Conservation (phyloP, 306 rosid genomes). For the Quercus engelmannii region DNA sequence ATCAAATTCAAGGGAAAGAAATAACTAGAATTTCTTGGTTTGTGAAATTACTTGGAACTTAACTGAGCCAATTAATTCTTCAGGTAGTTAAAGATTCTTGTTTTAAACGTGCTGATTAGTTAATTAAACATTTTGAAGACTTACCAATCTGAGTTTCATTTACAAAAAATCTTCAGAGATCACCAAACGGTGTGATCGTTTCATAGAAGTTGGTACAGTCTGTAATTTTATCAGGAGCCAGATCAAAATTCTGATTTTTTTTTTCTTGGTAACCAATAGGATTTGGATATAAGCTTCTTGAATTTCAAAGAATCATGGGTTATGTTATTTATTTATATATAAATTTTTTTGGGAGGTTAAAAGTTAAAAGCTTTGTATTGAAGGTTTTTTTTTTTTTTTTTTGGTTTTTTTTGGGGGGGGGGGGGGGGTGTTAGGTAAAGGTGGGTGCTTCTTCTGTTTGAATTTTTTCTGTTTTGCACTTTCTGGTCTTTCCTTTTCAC, state of each 20-base stretch:
- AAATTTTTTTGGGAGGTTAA: background rate
- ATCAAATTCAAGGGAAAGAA: background rate
- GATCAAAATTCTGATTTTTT: background rate
- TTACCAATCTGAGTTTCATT: background rate
- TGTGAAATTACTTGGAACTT: background rate
- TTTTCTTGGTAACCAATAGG: background rate
- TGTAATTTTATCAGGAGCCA: background rate
- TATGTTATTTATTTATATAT: background rate
- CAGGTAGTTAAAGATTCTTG: background rate
- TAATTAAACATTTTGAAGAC: background rate
- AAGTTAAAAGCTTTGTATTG: background rate
- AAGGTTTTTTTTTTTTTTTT: background rate
- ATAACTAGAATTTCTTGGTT: background rate
- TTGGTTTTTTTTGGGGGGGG: background rate
- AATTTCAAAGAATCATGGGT: background rate
- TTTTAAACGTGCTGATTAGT: background rate
- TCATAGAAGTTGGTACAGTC: background rate
- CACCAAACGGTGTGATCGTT: background rate
- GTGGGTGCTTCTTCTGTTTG: conserved; percentile 22
- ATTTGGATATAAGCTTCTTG: background rate
- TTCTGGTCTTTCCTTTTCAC: conserved; percentile 20
- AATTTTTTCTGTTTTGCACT: conserved; percentile 16
- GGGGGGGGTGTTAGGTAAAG: conserved; percentile 35
- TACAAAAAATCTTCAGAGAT: background rate
- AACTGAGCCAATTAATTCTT: background rate